Evolutionary conservation across 257 asterid species (phyloP).

Genomic region (Gentiana dahurica): DNA sequence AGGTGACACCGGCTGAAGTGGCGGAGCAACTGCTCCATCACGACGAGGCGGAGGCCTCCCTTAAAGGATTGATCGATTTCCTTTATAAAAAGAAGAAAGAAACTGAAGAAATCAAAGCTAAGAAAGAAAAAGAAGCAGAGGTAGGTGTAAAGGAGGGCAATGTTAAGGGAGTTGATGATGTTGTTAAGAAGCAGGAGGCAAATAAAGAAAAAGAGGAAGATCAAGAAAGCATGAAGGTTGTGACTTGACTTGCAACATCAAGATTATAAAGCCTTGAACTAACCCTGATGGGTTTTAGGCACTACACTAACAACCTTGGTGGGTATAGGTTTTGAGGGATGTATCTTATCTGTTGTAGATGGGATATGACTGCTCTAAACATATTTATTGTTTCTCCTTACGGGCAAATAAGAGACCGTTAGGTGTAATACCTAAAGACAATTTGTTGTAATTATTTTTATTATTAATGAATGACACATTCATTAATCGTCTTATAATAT

Average conservation of each 20-base stretch:
- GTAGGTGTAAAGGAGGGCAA: constrained; percentile 2
- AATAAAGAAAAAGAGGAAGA: constrained; percentile 2
- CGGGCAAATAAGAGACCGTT: too few species aligned
- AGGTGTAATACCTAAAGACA: too few species aligned
- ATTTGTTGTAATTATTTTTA: too few species aligned
- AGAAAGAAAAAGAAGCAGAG: constrained; percentile 9
- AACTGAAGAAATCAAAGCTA: constrained; percentile 14
- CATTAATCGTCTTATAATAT: too few species aligned
- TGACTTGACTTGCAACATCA: neutral
- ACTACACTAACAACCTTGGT: neutral
- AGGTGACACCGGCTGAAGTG: constrained; percentile 58
- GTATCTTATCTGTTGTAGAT: too few species aligned
- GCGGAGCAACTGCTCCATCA: constrained; percentile 62
- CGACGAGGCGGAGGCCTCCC: constrained; percentile 32
- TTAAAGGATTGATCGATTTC: constrained; percentile 37
- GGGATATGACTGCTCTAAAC: too few species aligned
- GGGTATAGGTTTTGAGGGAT: too few species aligned
- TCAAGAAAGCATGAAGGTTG: neutral
- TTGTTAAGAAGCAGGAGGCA: neutral
- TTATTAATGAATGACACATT: too few species aligned
- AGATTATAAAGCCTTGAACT: neutral
- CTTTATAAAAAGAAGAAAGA: constrained; percentile 23
- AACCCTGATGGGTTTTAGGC: neutral
- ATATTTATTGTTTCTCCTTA: too few species aligned
- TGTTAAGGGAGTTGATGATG: constrained; percentile 4